Conservation (phyloP, 2,329 filamentous ascomycete genomes). For the Aphanocladium album region DNA sequence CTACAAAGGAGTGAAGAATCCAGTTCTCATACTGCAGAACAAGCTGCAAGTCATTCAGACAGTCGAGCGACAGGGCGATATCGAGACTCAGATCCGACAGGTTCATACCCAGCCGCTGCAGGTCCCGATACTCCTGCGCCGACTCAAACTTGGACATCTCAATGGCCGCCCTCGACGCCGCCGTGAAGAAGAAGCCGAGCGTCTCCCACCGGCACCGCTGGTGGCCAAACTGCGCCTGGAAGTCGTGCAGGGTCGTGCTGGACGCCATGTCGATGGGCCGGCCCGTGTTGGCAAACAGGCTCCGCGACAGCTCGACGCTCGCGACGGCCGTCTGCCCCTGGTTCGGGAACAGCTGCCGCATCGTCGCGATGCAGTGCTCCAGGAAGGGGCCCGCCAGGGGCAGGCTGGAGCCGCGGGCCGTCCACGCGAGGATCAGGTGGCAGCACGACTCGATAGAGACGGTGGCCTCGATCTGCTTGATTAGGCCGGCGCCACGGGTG, state of each 20-base stretch:
- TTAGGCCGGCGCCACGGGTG: slow-evolving; percentile 2
- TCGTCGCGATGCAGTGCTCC: slow-evolving; percentile 6
- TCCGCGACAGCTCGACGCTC: background rate
- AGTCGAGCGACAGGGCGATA: slow-evolving; percentile 22
- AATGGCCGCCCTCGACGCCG: slow-evolving; percentile 20
- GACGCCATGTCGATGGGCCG: slow-evolving; percentile 8
- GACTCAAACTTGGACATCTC: slow-evolving; percentile 17
- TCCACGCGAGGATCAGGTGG: slow-evolving; percentile 10
- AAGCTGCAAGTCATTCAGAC: slow-evolving; percentile 40
- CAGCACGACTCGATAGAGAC: slow-evolving; percentile 11
- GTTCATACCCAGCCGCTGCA: slow-evolving; percentile 18
- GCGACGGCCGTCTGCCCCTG: background rate
- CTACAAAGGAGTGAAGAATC: slow-evolving; percentile 37
- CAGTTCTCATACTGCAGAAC: slow-evolving; percentile 42
- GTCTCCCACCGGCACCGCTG: slow-evolving; percentile 22
- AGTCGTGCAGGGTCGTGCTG: slow-evolving; percentile 11
- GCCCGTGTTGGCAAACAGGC: slow-evolving; percentile 17
- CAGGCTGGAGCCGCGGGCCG: slow-evolving; percentile 9
- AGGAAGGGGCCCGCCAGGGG: slow-evolving; percentile 13
- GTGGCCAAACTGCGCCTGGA: slow-evolving; percentile 15
- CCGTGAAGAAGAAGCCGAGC: slow-evolving; percentile 21
- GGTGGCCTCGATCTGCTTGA: slow-evolving; percentile 11
- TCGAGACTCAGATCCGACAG: slow-evolving; percentile 22
- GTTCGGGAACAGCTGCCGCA: slow-evolving; percentile 8
- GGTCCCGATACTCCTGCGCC: slow-evolving; percentile 13